Conservation (phyloP, 2,329 filamentous ascomycete genomes). For the Tolypocladium nubicola region DNA sequence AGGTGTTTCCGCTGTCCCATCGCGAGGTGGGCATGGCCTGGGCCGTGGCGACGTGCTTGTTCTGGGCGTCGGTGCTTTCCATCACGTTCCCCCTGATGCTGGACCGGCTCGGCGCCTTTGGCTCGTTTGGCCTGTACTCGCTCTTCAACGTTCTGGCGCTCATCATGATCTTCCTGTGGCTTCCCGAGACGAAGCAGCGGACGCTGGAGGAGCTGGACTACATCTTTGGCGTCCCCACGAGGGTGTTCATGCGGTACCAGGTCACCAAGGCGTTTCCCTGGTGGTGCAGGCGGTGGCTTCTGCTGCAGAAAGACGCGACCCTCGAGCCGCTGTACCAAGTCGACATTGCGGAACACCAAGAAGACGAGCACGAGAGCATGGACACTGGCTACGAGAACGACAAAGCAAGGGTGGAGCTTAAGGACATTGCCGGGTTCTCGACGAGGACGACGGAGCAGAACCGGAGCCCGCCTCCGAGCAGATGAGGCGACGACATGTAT, state of each 20-base stretch:
- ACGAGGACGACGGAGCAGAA: conserved; percentile 7
- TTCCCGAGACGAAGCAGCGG: conserved; percentile 49
- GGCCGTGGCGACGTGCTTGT: conserved; percentile 55
- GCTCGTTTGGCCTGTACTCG: conserved; percentile 44
- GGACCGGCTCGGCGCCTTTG: conserved; percentile 28
- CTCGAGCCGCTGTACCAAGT: conserved; percentile 33
- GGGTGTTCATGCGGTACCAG: conserved; percentile 47
- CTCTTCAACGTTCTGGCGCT: conserved; percentile 45
- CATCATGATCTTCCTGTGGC: conserved; percentile 43
- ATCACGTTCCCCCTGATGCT: conserved; percentile 54
- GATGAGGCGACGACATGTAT: not conserved
- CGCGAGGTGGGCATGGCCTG: conserved; percentile 63
- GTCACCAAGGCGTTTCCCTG: conserved; percentile 45
- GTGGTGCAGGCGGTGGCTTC: conserved; percentile 48
- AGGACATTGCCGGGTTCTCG: conserved; percentile 22
- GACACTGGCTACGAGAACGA: conserved; percentile 24
- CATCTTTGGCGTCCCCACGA: conserved; percentile 49
- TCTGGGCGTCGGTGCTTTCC: conserved; percentile 49
- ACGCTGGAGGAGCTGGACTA: conserved; percentile 47
- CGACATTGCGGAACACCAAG: conserved; percentile 22
- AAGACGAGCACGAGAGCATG: conserved; percentile 12
- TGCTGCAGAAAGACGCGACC: conserved; percentile 33
- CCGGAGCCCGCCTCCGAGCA: not conserved
- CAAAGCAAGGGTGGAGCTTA: conserved; percentile 27
- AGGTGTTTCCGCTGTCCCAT: conserved; percentile 61